These are phyloP conservation scores for Pythium brassicae DNA, from an alignment of 352 stramenopile species.

Conservation along the genomic window DNA sequence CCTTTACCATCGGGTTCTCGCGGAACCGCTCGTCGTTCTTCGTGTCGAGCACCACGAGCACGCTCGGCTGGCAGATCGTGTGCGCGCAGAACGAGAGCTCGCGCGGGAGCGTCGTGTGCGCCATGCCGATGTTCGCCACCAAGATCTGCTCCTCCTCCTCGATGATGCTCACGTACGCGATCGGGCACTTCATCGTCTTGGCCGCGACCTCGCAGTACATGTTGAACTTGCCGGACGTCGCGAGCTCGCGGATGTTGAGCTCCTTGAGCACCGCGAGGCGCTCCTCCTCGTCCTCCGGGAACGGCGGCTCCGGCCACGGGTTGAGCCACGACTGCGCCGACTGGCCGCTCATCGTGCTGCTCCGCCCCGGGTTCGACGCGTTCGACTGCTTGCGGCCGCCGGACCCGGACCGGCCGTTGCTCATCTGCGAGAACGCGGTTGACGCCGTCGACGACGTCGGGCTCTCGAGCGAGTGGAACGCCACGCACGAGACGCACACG, in stretches of 20 bases:
- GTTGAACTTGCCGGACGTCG: constrained; percentile 78
- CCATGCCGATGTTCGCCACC: constrained; percentile 84
- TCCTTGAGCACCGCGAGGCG: constrained; percentile 66
- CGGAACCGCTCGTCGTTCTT: constrained; percentile 84
- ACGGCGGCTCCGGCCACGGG: constrained; percentile 77
- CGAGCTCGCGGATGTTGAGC: constrained; percentile 75
- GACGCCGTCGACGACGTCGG: constrained; percentile 40
- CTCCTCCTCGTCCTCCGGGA: constrained; percentile 75
- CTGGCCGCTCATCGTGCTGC: constrained; percentile 47
- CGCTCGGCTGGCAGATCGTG: constrained; percentile 77
- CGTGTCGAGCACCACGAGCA: constrained; percentile 81
- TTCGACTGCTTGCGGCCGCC: constrained; percentile 58
- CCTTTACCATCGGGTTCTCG: constrained; percentile 86
- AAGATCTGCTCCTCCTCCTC: constrained; percentile 81
- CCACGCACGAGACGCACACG: constrained; percentile 80
- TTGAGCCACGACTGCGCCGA: constrained; percentile 60
- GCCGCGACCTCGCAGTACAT: constrained; percentile 84
- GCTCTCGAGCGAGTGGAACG: constrained; percentile 79
- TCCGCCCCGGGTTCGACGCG: constrained; percentile 38
- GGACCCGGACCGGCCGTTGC: constrained; percentile 20
- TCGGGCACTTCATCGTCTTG: constrained; percentile 87
- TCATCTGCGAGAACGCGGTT: constrained; percentile 31
- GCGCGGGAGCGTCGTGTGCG: constrained; percentile 68
- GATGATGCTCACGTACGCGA: constrained; percentile 85
- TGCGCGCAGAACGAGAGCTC: constrained; percentile 85